Evolutionary conservation across 345 rosid species (phyloP).

Genomic region (Iberis pinnata): DNA sequence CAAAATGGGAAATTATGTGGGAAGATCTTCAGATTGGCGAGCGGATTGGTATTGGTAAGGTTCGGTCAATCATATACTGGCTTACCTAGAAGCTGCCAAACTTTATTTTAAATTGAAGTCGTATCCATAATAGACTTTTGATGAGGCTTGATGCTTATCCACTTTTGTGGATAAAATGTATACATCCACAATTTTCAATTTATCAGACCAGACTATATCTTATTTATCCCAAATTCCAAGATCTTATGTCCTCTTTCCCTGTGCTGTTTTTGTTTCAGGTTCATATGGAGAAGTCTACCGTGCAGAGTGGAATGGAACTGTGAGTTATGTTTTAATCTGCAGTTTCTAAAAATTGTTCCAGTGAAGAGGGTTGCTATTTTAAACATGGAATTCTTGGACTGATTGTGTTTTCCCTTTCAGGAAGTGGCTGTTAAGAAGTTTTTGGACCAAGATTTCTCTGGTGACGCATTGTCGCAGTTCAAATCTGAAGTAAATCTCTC

Average conservation of each 20-base stretch:
- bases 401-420: conserved; percentile 39
- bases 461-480: conserved; percentile 84
- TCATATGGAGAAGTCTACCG: conserved; percentile 92
- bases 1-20: conserved; percentile 90
- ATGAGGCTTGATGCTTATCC: not conserved
- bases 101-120: not conserved
- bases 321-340: conserved; percentile 42
- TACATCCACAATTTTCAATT: conserved; percentile 12
- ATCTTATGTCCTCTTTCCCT: conserved; percentile 12
- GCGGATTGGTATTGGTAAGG: conserved; percentile 96
- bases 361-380: conserved; percentile 5
- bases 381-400: conserved; percentile 7
- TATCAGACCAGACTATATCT: conserved; percentile 1
- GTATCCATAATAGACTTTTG: conserved; percentile 4
- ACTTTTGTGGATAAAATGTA: conserved; percentile 5
- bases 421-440: conserved; percentile 99
- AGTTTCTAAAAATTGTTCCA: not conserved
- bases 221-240: not conserved
- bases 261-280: conserved; percentile 43
- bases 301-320: conserved; percentile 93
- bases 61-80: conserved; percentile 11
- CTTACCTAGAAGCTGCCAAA: not conserved
- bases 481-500: conserved; percentile 60
- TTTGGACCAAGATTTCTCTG: conserved; percentile 83
- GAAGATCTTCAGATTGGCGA: conserved; percentile 94